A percentile compares a stretch with the other conserved stretches of the same genome.
Evolutionary conservation across 192 early-diverging fungal species (phyloP).

Genomic region (Rhizoclosmatium globosum): DNA sequence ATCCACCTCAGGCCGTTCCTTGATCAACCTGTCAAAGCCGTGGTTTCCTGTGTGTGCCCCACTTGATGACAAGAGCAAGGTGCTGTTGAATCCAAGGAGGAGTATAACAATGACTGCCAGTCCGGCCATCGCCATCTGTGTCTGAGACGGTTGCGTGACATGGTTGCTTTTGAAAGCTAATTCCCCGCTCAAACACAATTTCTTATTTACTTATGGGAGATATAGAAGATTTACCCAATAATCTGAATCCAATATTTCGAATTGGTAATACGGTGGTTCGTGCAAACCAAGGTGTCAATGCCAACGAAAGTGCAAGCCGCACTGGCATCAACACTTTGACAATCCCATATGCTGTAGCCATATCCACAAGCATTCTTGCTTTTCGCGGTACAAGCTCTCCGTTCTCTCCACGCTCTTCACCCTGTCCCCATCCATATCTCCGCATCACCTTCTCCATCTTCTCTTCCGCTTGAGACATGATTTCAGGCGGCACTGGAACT

Average conservation of each 20-base stretch:
- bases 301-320: slow-evolving; percentile 60
- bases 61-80: no score
- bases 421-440: slow-evolving; percentile 60
- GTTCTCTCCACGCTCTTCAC: slow-evolving; percentile 26
- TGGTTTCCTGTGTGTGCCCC: no score
- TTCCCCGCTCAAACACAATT: neutral
- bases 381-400: neutral
- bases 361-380: slow-evolving; percentile 63
- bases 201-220: neutral
- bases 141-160: no score
- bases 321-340: slow-evolving; percentile 81
- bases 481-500: slow-evolving; percentile 75
- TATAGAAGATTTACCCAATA: neutral
- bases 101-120: no score
- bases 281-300: slow-evolving; percentile 62
- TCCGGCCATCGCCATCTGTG: no score
- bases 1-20: no score
- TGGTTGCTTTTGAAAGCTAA: no score
- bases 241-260: neutral
- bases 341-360: slow-evolving; percentile 82
- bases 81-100: no score
- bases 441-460: slow-evolving; percentile 61
- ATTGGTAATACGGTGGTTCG: slow-evolving; percentile 17
- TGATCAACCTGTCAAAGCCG: no score
- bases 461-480: slow-evolving; percentile 55